phyloP scores from a whole-genome alignment of 1,139 yeast genomes.

The Diutina scorzettiae region DNA sequence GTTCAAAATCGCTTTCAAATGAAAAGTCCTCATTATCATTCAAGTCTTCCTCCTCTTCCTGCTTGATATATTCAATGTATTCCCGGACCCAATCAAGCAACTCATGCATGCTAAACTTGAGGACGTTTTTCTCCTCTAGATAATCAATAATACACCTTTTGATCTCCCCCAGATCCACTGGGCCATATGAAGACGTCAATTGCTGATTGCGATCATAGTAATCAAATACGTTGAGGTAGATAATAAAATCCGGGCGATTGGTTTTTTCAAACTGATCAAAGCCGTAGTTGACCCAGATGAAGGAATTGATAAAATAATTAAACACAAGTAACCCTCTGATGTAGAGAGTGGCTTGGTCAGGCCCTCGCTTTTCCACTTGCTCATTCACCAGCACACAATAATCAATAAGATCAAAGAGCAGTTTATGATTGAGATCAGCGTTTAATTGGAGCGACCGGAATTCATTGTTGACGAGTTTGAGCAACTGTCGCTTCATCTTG shows the following conservation, averaged over 20 bases:
- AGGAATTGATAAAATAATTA: constrained; percentile 32
- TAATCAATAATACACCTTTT: constrained; percentile 21
- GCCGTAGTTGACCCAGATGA: constrained; percentile 34
- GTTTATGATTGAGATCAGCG: constrained; percentile 17
- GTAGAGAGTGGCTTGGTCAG: constrained; percentile 17
- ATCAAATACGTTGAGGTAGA: constrained; percentile 32
- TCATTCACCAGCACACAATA: constrained; percentile 31
- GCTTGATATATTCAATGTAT: constrained; percentile 28
- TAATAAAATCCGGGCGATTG: constrained; percentile 30
- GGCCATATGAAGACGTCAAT: constrained; percentile 14
- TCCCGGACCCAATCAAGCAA: constrained; percentile 29
- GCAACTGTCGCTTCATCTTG: constrained; percentile 12
- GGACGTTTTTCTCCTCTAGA: constrained; percentile 19
- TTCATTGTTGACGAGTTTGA: constrained; percentile 22
- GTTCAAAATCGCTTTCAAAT: constrained; percentile 1
- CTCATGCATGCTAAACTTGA: constrained; percentile 26
- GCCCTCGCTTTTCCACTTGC: constrained; percentile 13
- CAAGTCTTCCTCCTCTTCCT: constrained; percentile 15
- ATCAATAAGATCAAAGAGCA: constrained; percentile 33
- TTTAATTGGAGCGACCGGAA: constrained; percentile 28
- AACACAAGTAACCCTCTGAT: constrained; percentile 30
- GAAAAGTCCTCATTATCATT: not conserved
- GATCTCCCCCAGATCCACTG: constrained; percentile 16
- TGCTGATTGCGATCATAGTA: constrained; percentile 25
- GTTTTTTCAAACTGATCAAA: constrained; percentile 30